Evolutionary conservation across 2,329 filamentous ascomycete species (phyloP).

Genomic region (Alternaria postmessia): DNA sequence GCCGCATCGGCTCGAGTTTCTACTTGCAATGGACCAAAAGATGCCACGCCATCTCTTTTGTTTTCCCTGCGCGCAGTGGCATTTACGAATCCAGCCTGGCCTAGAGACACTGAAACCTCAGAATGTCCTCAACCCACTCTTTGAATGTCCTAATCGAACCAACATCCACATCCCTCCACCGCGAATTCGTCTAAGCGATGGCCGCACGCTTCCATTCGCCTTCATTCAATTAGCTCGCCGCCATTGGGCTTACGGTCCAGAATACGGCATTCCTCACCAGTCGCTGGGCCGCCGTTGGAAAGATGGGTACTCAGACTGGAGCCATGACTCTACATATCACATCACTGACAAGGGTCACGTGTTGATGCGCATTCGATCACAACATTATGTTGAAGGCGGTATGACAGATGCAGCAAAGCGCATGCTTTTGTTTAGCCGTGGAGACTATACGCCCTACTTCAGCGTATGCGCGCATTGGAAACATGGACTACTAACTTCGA

Average conservation of each 20-base stretch:
- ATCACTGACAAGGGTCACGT: constrained; percentile 63
- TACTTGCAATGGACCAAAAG: constrained; percentile 59
- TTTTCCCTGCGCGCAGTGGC: constrained; percentile 65
- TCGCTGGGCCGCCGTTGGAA: constrained; percentile 63
- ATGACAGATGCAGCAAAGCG: constrained; percentile 63
- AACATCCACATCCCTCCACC: constrained; percentile 62
- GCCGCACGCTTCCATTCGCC: constrained; percentile 64
- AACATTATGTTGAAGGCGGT: constrained; percentile 59
- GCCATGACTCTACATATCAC: constrained; percentile 62
- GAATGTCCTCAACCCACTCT: constrained; percentile 64
- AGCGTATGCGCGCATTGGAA: constrained; percentile 70
- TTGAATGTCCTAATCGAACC: constrained; percentile 62
- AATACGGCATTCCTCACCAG: constrained; percentile 43
- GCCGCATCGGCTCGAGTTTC: constrained; percentile 59
- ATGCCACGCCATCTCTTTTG: constrained; percentile 67
- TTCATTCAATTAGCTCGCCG: constrained; percentile 67
- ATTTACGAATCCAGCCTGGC: constrained; percentile 62
- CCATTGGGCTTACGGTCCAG: constrained; percentile 57
- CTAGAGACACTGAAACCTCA: constrained; percentile 63
- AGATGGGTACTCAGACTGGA: constrained; percentile 61
- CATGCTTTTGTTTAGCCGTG: constrained; percentile 65
- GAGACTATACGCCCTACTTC: constrained; percentile 70
- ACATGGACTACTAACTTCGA: constrained; percentile 66
- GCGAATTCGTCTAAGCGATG: constrained; percentile 59
- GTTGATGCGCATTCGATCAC: constrained; percentile 65